Evolutionary conservation across 139 green algal genomes (phyloP).

Genomic region (Micractinium sp.): DNA sequence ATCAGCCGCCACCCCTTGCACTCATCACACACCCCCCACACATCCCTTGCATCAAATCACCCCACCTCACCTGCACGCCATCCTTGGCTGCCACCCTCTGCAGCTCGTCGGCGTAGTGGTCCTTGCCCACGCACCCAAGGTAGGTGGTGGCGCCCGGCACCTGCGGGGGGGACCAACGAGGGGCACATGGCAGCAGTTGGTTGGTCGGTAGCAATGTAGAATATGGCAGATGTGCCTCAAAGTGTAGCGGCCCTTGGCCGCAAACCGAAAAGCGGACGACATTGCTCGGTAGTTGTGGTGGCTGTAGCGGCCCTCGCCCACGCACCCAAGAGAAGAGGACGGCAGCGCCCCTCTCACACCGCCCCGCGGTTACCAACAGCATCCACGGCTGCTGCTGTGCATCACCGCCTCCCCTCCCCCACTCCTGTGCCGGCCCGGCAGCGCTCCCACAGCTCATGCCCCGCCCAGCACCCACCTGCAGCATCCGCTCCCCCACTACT

Average conservation of each 20-base stretch:
- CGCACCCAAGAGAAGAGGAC: too few relatives aligned
- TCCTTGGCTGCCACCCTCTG: constrained; percentile 66
- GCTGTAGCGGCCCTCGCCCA: too few relatives aligned
- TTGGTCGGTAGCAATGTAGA: too few relatives aligned
- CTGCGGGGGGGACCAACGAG: constrained; percentile 29
- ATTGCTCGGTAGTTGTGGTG: too few relatives aligned
- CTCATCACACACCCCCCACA: not conserved
- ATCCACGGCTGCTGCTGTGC: constrained; percentile 76
- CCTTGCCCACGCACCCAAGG: constrained; percentile 97
- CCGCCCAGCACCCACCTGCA: constrained; percentile 47
- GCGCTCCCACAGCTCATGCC: not conserved
- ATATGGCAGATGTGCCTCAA: too few relatives aligned
- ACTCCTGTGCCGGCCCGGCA: too few relatives aligned
- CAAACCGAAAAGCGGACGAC: too few relatives aligned
- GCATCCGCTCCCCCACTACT: constrained; percentile 92
- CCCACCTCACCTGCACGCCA: constrained; percentile 5
- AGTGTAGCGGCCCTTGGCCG: too few relatives aligned
- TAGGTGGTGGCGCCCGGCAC: constrained; percentile 85
- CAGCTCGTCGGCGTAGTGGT: constrained; percentile 92
- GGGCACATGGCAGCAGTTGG: not conserved
- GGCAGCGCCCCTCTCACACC: not conserved
- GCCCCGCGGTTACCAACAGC: constrained; percentile 88
- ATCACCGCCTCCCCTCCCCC: too few relatives aligned
- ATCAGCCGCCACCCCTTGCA: too few relatives aligned
- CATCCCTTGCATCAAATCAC: not conserved